Evolutionary conservation across 2,329 filamentous ascomycete genomes (phyloP), one percentile per base, ranked within the genome.

Genomic region (Triangularia verruculosa): DNA sequence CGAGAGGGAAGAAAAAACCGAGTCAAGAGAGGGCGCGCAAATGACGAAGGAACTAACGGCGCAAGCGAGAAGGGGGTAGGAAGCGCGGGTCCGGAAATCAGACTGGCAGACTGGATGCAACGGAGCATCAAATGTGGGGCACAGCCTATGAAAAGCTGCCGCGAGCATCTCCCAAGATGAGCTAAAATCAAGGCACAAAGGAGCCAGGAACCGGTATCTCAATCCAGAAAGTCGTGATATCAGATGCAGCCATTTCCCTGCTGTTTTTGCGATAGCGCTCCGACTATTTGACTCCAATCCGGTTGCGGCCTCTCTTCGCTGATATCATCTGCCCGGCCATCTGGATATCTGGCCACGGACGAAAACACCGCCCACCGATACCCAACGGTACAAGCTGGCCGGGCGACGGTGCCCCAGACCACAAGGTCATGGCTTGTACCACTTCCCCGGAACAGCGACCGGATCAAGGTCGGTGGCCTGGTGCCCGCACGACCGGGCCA

Each of bases 181-280:
- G 43, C 60, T 62, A 65, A 66, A 67, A 65, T 56, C 64, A 66
- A 62, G 64, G 62, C 59, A 65, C 64, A 62, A 57, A 32, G n/a
- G 22, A 39, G 25, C 17, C 54, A 57, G 34, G 27, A 39, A 54
- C 28, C 28, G 20, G 22, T 28, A 43, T 34, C 53, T 47, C 8
- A 7, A 47, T 20, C 9, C 3, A 58, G 34, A 25, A 20, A 59
- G 61, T 59, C 57, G 56, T 67, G 66, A 59, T 64, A 57, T 61
- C 59, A 67, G 54, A 59, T 24, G 32, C 24, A 51, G 39, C 22
- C 24, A 24, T n/a, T 54, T 54, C 51, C 51, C 25, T 54, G 51
- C 47, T 54, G 20, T 28, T 25, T 1, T 15, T 25, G 12, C 8
- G 25, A 54, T 28, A 54, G 25, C 22, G 39, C 1, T 8, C 4